Evolutionary conservation across 73 alveolate species (phyloP).

Genomic region (Paramecium sexaurelia): DNA sequence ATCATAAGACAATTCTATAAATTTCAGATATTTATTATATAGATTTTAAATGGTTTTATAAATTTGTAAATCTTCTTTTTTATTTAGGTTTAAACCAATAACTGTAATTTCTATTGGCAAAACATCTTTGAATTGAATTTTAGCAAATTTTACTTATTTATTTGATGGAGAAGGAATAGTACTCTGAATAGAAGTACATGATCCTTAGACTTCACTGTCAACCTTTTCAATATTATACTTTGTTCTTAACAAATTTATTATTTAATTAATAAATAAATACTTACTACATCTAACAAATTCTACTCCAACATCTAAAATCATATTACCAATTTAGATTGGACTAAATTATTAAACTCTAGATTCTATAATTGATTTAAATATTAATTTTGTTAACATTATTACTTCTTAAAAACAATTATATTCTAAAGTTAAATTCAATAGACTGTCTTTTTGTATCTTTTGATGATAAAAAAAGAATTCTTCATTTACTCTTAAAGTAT

Average conservation of each 20-base stretch:
- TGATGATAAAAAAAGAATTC: conserved; percentile 27
- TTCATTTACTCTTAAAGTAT: not conserved
- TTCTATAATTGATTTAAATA: not conserved
- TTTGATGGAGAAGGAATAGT: not conserved
- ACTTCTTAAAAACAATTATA: not conserved
- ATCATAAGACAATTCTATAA: not conserved
- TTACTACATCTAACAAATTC: conserved; percentile 35
- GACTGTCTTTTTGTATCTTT: not conserved
- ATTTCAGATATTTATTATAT: not conserved
- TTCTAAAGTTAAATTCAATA: not conserved
- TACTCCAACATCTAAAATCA: conserved; percentile 37
- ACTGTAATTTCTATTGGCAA: conserved; percentile 7
- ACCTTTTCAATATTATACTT: not conserved
- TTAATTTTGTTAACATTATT: not conserved
- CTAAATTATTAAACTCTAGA: conserved; percentile 15
- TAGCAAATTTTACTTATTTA: not conserved
- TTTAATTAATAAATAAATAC: not conserved
- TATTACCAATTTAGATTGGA: not conserved
- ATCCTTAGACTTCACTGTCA: conserved; percentile 9
- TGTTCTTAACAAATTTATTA: not conserved
- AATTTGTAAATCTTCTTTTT: not conserved
- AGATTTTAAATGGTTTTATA: not conserved
- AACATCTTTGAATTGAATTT: conserved; percentile 26
- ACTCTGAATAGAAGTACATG: not conserved
- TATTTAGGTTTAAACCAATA: not conserved